Conservation (phyloP, 768 basidiomycete genomes). For the Polyporus arcularius region DNA sequence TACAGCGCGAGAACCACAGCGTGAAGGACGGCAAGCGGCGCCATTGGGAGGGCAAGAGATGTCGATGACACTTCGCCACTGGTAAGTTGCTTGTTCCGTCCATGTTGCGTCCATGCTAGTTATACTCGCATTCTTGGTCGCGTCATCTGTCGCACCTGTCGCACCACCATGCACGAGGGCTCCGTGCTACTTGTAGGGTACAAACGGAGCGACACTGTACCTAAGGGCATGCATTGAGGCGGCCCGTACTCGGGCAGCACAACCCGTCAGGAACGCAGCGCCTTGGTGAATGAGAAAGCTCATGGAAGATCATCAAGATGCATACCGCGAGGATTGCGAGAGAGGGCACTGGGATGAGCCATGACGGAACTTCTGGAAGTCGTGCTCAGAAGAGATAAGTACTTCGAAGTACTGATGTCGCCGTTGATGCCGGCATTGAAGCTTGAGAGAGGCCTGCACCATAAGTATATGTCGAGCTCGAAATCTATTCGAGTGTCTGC, state of each 20-base stretch:
- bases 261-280: too few species aligned
- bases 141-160: constrained; percentile 3
- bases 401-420: neutral
- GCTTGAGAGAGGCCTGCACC: too few species aligned
- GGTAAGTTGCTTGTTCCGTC: neutral
- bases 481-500: too few species aligned
- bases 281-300: too few species aligned
- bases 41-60: neutral
- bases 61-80: neutral
- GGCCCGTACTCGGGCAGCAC: too few species aligned
- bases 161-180: neutral
- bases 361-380: constrained; percentile 5
- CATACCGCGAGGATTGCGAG: constrained; percentile 14
- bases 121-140: neutral
- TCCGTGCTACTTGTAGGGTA: too few species aligned
- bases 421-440: too few species aligned
- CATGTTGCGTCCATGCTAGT: neutral
- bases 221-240: too few species aligned
- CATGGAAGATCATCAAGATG: too few species aligned
- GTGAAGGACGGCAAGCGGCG: neutral
- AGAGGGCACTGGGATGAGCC: constrained; percentile 4
- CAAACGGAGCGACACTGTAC: too few species aligned
- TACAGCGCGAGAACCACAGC: neutral
- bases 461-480: too few species aligned
- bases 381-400: neutral